Conservation (phyloP, 2,329 filamentous ascomycete species). For the Scleromitrula shiraiana region DNA sequence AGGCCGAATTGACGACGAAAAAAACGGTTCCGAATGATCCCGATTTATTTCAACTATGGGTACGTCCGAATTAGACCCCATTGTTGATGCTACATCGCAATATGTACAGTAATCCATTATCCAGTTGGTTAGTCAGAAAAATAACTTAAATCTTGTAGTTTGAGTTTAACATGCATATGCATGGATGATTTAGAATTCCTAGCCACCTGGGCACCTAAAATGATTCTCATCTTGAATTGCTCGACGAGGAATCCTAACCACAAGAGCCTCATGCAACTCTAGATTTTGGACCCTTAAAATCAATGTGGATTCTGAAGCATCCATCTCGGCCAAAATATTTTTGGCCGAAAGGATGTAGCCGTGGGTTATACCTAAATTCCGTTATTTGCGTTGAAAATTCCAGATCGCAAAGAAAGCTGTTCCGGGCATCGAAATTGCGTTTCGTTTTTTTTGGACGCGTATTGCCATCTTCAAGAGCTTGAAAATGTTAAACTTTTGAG, state of each 20-base stretch:
- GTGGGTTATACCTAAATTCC: too few relatives aligned
- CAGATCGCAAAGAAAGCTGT: background rate
- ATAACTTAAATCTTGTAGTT: too few relatives aligned
- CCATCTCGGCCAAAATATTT: too few relatives aligned
- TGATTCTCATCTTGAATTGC: constrained; percentile 2
- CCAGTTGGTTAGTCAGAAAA: too few relatives aligned
- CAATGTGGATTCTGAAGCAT: background rate
- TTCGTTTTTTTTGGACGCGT: background rate
- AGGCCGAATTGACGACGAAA: background rate
- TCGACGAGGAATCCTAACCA: constrained; percentile 1
- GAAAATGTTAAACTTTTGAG: too few relatives aligned
- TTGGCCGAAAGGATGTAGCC: background rate
- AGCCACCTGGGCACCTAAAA: too few relatives aligned
- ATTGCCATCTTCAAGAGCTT: background rate
- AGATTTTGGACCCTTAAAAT: constrained; percentile 8
- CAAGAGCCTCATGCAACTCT: constrained; percentile 8
- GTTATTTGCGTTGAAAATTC: too few relatives aligned
- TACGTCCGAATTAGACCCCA: background rate
- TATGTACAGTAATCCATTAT: too few relatives aligned
- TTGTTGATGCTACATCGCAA: constrained; percentile 2
- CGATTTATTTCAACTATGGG: constrained; percentile 1
- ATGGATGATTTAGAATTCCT: constrained; percentile 1
- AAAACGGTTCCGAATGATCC: constrained; percentile 5
- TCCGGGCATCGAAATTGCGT: background rate
- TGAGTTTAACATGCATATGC: background rate